These are phyloP conservation scores for Mortierella alpina DNA, from an alignment of 192 early-diverging fungal species.

Conservation along the genomic window DNA sequence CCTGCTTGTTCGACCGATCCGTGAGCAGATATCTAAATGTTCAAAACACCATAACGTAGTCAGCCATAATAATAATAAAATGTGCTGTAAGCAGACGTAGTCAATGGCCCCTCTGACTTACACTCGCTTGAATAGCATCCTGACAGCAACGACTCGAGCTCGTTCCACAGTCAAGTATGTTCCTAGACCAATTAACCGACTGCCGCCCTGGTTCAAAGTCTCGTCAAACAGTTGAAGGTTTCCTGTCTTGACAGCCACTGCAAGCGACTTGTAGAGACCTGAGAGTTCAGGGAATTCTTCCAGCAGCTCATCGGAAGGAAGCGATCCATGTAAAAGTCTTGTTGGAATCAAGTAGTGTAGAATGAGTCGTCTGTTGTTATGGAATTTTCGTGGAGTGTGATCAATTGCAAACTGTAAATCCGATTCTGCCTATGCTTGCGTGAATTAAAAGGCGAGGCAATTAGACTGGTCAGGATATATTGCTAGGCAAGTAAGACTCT, in stretches of 20 bases:
- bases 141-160: constrained; percentile 73
- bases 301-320: constrained; percentile 75
- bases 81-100: not conserved
- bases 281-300: constrained; percentile 68
- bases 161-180: constrained; percentile 88
- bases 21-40: constrained; percentile 60
- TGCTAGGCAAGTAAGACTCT: not conserved
- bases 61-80: constrained; percentile 14
- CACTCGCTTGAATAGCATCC: constrained; percentile 84
- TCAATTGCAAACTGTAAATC: constrained; percentile 56
- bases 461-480: not conserved
- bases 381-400: constrained; percentile 42
- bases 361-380: constrained; percentile 69
- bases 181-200: constrained; percentile 70
- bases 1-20: constrained; percentile 66
- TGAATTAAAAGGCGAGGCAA: not conserved
- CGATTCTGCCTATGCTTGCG: constrained; percentile 20
- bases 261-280: constrained; percentile 72
- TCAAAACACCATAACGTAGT: not conserved
- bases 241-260: constrained; percentile 75
- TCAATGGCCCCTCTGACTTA: constrained; percentile 53
- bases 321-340: constrained; percentile 74
- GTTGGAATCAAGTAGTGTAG: constrained; percentile 86
- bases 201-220: constrained; percentile 65
- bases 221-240: constrained; percentile 82